A percentile compares a stretch with the other conserved stretches of the same genome.
Evolutionary conservation across 176 grass and related monocot genomes (phyloP).

Genomic region (Zea mays): Zm-B73-REFERENCE-NAM-5.0 NC_050098.1:3078001-3078500

Average conservation of each 20-base stretch:
- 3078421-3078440: neutral
- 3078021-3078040: neutral
- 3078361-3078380: constrained; percentile 51
- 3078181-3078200: constrained; percentile 86
- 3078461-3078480: constrained; percentile 22
- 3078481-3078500: no score
- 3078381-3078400: neutral
- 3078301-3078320: constrained; percentile 61
- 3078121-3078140: neutral
- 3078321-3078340: constrained; percentile 58
- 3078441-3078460: neutral
- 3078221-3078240: constrained; percentile 72
- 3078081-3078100: constrained; percentile 36
- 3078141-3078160: neutral
- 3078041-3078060: no score
- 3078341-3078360: constrained; percentile 86
- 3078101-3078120: neutral
- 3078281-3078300: constrained; percentile 55
- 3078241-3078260: constrained; percentile 83
- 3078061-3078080: neutral
- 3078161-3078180: neutral
- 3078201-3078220: constrained; percentile 82
- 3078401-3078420: accelerated
- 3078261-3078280: constrained; percentile 76
- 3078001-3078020: constrained; percentile 52